Conservation (phyloP, 495 filamentous ascomycete genomes). For the Lasiosphaeria hispida region DNA sequence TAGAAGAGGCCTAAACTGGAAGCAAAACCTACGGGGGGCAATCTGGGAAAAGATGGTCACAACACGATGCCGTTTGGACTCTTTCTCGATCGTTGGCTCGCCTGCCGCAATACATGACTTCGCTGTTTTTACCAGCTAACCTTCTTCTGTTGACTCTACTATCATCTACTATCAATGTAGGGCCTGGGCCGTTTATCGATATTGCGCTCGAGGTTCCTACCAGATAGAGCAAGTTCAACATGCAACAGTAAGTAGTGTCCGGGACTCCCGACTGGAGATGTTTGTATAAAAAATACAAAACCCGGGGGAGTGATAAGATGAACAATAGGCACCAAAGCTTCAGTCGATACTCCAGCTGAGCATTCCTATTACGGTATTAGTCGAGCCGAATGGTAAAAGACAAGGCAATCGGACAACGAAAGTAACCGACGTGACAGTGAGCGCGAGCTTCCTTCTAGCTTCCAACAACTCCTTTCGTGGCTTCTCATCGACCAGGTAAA, state of each 20-base stretch:
- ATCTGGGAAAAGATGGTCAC: not conserved
- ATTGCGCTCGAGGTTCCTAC: not conserved
- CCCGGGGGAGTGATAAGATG: no score
- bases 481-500: slow-evolving; percentile 1
- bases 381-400: not conserved
- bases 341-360: slow-evolving; percentile 9
- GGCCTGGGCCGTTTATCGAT: slow-evolving; percentile 4
- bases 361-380: not conserved
- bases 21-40: no score
- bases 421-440: slow-evolving; percentile 1
- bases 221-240: no score
- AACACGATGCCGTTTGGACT: slow-evolving; percentile 1
- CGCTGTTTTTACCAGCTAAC: not conserved
- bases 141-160: not conserved
- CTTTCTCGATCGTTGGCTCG: slow-evolving; percentile 2
- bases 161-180: slow-evolving; percentile 1
- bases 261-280: no score
- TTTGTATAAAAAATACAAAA: no score
- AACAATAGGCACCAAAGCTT: slow-evolving; percentile 8
- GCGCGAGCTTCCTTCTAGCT: not conserved
- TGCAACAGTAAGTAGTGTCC: no score
- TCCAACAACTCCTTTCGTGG: slow-evolving; percentile 2
- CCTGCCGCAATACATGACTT: slow-evolving; percentile 4
- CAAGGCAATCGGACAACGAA: not conserved
- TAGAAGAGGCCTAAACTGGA: not conserved